phyloP scores from a whole-genome alignment of 2,329 filamentous ascomycete species.

The Metarhizium anisopliae region DNA sequence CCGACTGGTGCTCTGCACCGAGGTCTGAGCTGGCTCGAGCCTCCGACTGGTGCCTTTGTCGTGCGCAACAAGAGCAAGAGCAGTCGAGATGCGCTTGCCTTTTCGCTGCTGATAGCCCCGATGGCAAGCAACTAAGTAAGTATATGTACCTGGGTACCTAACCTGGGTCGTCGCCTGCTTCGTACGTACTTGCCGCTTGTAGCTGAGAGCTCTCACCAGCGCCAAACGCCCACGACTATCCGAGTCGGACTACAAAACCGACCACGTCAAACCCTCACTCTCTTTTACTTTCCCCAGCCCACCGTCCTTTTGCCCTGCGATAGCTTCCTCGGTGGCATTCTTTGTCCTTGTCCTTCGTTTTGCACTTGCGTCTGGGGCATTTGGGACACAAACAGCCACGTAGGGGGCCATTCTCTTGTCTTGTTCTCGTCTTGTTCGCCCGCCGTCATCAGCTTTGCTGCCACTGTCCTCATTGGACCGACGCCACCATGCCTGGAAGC shows the following conservation, averaged over 20 bases:
- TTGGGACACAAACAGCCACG: not conserved
- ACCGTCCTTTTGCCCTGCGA: not conserved
- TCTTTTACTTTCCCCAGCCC: not conserved
- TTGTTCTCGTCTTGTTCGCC: not conserved
- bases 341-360: not conserved
- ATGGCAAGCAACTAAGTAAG: too few relatives aligned
- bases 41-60: not conserved
- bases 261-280: not conserved
- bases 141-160: too few relatives aligned
- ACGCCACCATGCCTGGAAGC: slow-evolving; percentile 47
- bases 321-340: not conserved
- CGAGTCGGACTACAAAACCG: slow-evolving; percentile 5
- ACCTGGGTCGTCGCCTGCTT: too few relatives aligned
- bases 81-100: too few relatives aligned
- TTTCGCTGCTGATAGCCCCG: too few relatives aligned
- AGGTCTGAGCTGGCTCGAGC: not conserved
- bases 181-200: too few relatives aligned
- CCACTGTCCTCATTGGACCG: not conserved
- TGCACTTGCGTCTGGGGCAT: not conserved
- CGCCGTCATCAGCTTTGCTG: slow-evolving; percentile 1
- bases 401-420: not conserved
- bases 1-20: too few relatives aligned
- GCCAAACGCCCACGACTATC: not conserved
- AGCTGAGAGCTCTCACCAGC: not conserved
- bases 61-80: too few relatives aligned